phyloP scores from a whole-genome alignment of 169 alveolate genomes.

The Plasmodium coatneyi region DNA sequence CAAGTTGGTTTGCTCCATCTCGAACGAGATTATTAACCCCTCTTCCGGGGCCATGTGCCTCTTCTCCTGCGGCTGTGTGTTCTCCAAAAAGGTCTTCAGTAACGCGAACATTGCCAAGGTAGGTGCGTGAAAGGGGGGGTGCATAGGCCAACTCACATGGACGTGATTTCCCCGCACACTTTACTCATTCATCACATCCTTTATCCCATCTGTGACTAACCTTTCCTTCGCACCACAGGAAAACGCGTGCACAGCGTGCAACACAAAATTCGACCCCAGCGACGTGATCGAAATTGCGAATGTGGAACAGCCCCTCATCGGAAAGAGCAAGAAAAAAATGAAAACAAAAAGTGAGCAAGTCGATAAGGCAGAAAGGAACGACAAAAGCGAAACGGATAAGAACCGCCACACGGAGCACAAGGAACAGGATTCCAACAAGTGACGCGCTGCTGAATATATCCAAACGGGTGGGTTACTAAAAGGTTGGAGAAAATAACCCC shows the following conservation, averaged over 20 bases:
- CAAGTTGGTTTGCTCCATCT: conserved; percentile 48
- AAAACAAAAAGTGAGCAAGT: conserved; percentile 16
- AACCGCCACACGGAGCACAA: neutral
- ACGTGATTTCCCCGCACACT: neutral
- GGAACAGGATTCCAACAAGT: neutral
- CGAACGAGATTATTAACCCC: conserved; percentile 68
- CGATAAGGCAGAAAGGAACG: conserved; percentile 6
- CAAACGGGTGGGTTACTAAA: neutral
- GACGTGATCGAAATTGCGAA: conserved; percentile 65
- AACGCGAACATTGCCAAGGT: conserved; percentile 17
- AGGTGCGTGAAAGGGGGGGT: neutral
- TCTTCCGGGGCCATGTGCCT: conserved; percentile 55
- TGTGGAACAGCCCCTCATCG: conserved; percentile 31
- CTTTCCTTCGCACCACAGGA: conserved; percentile 3
- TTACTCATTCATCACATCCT: neutral
- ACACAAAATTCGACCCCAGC: conserved; percentile 18
- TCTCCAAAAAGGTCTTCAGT: conserved; percentile 63
- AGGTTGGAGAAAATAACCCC: neutral
- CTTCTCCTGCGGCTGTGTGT: conserved; percentile 64
- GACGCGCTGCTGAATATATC: neutral
- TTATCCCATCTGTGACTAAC: neutral
- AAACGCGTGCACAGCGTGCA: conserved; percentile 23
- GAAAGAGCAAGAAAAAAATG: conserved; percentile 2
- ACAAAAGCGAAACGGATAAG: neutral
- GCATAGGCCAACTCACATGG: neutral